phyloP scores from a whole-genome alignment of 352 stramenopile genomes.

The Achlya hypogyna region DNA sequence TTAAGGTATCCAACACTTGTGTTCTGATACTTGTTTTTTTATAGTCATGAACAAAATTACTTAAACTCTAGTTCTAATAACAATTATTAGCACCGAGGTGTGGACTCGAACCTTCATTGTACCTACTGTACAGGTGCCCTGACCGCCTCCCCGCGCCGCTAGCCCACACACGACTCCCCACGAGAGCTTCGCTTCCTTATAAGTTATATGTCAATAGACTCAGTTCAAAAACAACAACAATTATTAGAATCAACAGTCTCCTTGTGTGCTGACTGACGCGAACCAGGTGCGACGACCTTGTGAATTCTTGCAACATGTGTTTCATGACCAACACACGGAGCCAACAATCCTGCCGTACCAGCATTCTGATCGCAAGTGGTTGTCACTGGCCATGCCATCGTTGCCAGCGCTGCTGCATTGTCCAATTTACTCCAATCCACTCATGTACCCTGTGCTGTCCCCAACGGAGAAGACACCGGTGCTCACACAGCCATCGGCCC shows the following conservation, averaged over 20 bases:
- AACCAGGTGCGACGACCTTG: neutral
- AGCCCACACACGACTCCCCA: no score
- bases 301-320: neutral
- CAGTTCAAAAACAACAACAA: neutral
- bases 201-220: no score
- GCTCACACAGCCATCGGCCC: neutral
- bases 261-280: neutral
- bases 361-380: neutral
- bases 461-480: neutral
- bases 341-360: neutral
- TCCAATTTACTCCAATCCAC: neutral
- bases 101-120: no score
- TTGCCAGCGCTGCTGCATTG: neutral
- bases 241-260: neutral
- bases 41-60: no score
- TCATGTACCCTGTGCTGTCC: conserved; percentile 1
- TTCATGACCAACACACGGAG: neutral
- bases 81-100: no score
- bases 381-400: neutral
- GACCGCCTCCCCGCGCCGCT: no score
- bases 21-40: no score
- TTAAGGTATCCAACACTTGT: no score
- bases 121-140: no score
- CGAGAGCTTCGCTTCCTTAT: neutral
- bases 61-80: no score